Conservation (phyloP, 768 basidiomycete species). For the Russula foetens region DNA sequence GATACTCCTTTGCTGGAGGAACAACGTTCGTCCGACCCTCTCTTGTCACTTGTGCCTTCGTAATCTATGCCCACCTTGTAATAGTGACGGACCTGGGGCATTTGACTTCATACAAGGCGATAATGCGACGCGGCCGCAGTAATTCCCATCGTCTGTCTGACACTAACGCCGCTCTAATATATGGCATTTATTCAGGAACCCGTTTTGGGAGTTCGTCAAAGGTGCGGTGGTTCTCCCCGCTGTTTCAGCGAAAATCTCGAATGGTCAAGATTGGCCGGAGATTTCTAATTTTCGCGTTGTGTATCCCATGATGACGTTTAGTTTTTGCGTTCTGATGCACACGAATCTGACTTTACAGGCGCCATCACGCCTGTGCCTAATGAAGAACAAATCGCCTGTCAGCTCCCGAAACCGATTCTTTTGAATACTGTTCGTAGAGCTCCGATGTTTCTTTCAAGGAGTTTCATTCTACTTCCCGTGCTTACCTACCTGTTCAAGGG, state of each 20-base stretch:
- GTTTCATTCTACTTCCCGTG: background rate
- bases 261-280: background rate
- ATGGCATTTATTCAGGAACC: slow-evolving; percentile 41
- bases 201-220: slow-evolving; percentile 77
- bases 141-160: slow-evolving; percentile 9
- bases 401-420: slow-evolving; percentile 70
- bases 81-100: slow-evolving; percentile 70
- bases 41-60: background rate
- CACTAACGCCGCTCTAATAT: slow-evolving; percentile 4
- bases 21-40: slow-evolving; percentile 47
- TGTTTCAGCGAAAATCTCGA: background rate
- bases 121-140: slow-evolving; percentile 53
- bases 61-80: background rate
- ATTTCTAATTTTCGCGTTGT: background rate
- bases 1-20: slow-evolving; percentile 71
- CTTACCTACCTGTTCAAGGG: slow-evolving; percentile 36
- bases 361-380: slow-evolving; percentile 59
- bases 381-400: slow-evolving; percentile 57
- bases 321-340: background rate
- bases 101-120: slow-evolving; percentile 73
- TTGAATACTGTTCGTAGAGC: slow-evolving; percentile 51
- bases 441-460: background rate
- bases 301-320: background rate
- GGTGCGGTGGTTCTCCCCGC: slow-evolving; percentile 26
- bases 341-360: slow-evolving; percentile 28